Base-by-base conservation (phyloP, 2,329 filamentous ascomycete genomes). In the Colletotrichum sp. region DNA sequence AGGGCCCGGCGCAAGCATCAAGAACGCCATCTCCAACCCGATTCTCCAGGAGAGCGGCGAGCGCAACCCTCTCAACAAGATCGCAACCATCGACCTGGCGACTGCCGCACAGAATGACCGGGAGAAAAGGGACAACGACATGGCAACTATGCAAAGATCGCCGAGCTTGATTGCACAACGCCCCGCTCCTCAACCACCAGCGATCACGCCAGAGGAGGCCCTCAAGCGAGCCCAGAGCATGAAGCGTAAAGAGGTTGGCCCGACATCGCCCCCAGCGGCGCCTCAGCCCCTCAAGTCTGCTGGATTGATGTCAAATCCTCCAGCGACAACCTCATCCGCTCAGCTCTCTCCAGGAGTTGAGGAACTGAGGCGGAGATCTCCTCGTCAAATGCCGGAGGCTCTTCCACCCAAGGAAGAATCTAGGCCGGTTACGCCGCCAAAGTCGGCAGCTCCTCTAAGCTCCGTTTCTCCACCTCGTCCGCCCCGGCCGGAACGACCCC, bases 321-420 rank as follows among this genome's bases (percentile, higher is more conserved):
- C 83, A 66, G 88, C 85, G 2, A 83, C 82, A 15, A 88, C 87
- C 6, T 88, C 88, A 13, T 88, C 87, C 3, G 85, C 87, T 9
- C 87, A 90, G 79, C 81, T 89, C 8, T 92, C 90, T 6, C 90
- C 90, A 0, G 87, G 85, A 3, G 80, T 83, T 6, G 89, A 91
- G 8, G 88, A 87, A 59, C 78, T 91, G 32, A 86, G 90, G 13
- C 86, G 88, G 78, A 85, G 90, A 62, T 92, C 90, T 3, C 90
- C 90, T 18, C 83, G 87, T 63, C 84, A 87, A 10, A 78, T 82
- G 8, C 76, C 80, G 8, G 78, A 79, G 30, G 64, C 77, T n/a
- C 68, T 77, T 21, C 39, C 65, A 18, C 13, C 62, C 5, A 26
- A 36, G n/a, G 26, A 13, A 18, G 62, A 64, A 24, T 18, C 24